phyloP scores from a whole-genome alignment of 2,329 filamentous ascomycete genomes.

The Magnaporthiopsis incrustans region DNA sequence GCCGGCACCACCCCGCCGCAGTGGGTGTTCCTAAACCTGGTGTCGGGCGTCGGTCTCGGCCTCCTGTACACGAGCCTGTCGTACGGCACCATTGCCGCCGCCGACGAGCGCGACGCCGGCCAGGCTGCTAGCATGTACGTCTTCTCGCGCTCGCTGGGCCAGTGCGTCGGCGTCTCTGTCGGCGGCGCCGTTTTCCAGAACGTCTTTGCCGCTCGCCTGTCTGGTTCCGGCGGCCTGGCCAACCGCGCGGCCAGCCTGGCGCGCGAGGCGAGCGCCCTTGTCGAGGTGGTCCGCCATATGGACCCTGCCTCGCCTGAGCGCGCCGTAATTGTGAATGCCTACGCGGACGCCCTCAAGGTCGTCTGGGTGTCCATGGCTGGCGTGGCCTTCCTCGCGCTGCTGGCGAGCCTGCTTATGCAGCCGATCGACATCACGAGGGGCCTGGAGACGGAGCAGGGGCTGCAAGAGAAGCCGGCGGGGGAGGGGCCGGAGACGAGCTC shows the following conservation, averaged over 20 bases:
- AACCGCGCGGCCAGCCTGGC: slow-evolving; percentile 32
- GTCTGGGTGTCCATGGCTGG: neutral
- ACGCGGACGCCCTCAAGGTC: slow-evolving; percentile 20
- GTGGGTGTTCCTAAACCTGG: slow-evolving; percentile 20
- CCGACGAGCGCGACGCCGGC: slow-evolving; percentile 26
- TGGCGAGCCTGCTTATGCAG: neutral
- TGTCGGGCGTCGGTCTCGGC: slow-evolving; percentile 28
- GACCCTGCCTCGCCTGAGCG: slow-evolving; percentile 32
- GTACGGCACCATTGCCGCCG: slow-evolving; percentile 30
- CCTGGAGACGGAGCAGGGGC: neutral
- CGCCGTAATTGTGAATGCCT: slow-evolving; percentile 23
- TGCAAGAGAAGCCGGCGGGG: neutral
- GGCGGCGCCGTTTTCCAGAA: slow-evolving; percentile 34
- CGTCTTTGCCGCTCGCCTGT: slow-evolving; percentile 33
- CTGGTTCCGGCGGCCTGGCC: slow-evolving; percentile 28
- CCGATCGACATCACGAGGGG: neutral
- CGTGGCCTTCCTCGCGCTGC: neutral
- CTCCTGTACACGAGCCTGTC: slow-evolving; percentile 29
- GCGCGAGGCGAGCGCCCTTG: slow-evolving; percentile 44
- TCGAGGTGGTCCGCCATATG: slow-evolving; percentile 45
- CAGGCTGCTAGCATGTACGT: slow-evolving; percentile 31
- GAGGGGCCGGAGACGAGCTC: neutral
- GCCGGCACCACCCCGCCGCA: slow-evolving; percentile 8
- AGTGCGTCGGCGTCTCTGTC: slow-evolving; percentile 32
- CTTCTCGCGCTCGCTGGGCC: slow-evolving; percentile 32